These are phyloP conservation scores for Lablab purpureus DNA, from an alignment of 306 rosid species.

Conservation along the genomic window DNA sequence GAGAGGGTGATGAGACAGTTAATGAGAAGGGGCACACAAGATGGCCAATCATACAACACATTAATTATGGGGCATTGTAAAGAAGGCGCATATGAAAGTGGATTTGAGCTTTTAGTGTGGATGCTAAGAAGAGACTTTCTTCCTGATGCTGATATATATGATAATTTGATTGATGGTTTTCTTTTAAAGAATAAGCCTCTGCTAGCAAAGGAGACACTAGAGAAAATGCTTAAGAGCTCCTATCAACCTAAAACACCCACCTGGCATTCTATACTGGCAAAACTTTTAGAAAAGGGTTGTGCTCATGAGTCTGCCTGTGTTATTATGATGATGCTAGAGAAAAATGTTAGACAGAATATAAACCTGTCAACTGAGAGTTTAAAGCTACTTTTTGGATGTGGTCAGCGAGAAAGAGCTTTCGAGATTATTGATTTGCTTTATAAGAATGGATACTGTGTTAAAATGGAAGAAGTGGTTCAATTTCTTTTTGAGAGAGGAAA, in stretches of 20 bases:
- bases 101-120: slow-evolving; percentile 67
- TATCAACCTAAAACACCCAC: slow-evolving; percentile 68
- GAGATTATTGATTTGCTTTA: slow-evolving; percentile 59
- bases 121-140: slow-evolving; percentile 83
- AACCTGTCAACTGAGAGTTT: slow-evolving; percentile 67
- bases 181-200: slow-evolving; percentile 71
- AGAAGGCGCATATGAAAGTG: slow-evolving; percentile 73
- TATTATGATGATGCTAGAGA: slow-evolving; percentile 73
- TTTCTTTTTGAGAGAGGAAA: slow-evolving; percentile 64
- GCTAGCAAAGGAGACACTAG: slow-evolving; percentile 71
- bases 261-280: slow-evolving; percentile 72
- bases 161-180: slow-evolving; percentile 68
- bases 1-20: slow-evolving; percentile 81
- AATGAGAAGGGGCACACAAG: slow-evolving; percentile 90
- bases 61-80: slow-evolving; percentile 88
- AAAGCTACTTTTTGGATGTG: slow-evolving; percentile 66
- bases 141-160: slow-evolving; percentile 70
- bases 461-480: slow-evolving; percentile 62
- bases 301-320: slow-evolving; percentile 65
- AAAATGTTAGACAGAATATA: slow-evolving; percentile 72
- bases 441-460: slow-evolving; percentile 72
- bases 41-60: slow-evolving; percentile 67
- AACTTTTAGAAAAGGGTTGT: slow-evolving; percentile 66
- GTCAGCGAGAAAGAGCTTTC: slow-evolving; percentile 66
- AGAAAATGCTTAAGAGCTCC: slow-evolving; percentile 86